These are phyloP conservation scores for Orbilia blumenaviensis DNA, from an alignment of 2,329 filamentous ascomycete species.

Conservation along the genomic window DNA sequence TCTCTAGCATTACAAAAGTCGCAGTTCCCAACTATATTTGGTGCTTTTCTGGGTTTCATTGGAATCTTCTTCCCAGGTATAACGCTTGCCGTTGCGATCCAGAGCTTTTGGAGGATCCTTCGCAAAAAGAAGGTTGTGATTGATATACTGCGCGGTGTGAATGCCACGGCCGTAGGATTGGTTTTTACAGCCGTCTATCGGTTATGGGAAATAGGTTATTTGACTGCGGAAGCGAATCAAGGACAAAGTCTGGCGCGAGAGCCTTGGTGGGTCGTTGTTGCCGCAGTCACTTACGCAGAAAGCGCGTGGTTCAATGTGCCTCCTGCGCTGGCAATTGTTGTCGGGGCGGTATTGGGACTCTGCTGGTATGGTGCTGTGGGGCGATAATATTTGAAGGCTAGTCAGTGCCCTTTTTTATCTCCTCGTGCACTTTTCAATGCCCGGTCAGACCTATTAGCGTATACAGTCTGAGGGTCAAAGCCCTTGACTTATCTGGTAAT, in stretches of 20 bases:
- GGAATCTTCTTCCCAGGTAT: slow-evolving; percentile 67
- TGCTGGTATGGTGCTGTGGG: slow-evolving; percentile 33
- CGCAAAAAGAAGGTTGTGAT: slow-evolving; percentile 64
- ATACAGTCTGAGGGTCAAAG: no score
- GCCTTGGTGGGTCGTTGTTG: slow-evolving; percentile 72
- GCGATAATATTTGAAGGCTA: no score
- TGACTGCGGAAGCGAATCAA: slow-evolving; percentile 65
- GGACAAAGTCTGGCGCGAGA: slow-evolving; percentile 68
- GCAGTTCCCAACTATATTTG: slow-evolving; percentile 61
- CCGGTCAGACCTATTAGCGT: no score
- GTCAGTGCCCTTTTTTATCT: no score
- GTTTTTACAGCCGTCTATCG: slow-evolving; percentile 72
- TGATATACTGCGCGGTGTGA: slow-evolving; percentile 67
- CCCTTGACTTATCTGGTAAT: no score
- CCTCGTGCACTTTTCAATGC: no score
- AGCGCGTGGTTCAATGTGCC: slow-evolving; percentile 40
- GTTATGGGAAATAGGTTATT: slow-evolving; percentile 70
- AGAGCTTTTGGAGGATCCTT: slow-evolving; percentile 68
- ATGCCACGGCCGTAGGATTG: slow-evolving; percentile 69
- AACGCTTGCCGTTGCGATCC: slow-evolving; percentile 65
- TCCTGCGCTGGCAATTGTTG: slow-evolving; percentile 25
- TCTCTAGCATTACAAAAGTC: slow-evolving; percentile 59
- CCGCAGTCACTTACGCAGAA: slow-evolving; percentile 60
- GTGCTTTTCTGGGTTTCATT: slow-evolving; percentile 66
- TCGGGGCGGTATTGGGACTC: slow-evolving; percentile 29